Evolutionary conservation across 768 basidiomycete genomes (phyloP).

Genomic region (Clitopilus passeckerianus): DNA sequence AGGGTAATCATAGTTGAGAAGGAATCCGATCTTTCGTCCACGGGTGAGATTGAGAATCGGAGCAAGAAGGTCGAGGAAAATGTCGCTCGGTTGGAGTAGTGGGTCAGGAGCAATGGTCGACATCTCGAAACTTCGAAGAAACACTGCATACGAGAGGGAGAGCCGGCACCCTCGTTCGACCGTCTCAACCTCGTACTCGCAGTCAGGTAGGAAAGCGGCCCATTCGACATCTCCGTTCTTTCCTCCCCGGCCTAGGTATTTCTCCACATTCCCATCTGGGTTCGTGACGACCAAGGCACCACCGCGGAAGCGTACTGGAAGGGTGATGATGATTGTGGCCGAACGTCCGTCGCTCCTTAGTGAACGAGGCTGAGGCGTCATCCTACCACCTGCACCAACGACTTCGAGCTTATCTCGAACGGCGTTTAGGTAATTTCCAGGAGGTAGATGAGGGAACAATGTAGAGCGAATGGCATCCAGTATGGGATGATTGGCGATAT

Average conservation of each 20-base stretch:
- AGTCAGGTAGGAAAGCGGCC: slow-evolving; percentile 71
- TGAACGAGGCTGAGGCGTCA: slow-evolving; percentile 49
- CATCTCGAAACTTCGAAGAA: slow-evolving; percentile 63
- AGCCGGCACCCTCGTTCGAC: slow-evolving; percentile 69
- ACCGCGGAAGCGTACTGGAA: slow-evolving; percentile 72
- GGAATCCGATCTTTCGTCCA: slow-evolving; percentile 69
- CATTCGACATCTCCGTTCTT: slow-evolving; percentile 70
- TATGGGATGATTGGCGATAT: slow-evolving; percentile 78
- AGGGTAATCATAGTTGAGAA: slow-evolving; percentile 63
- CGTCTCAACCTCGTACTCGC: slow-evolving; percentile 68
- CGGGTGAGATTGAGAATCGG: slow-evolving; percentile 70
- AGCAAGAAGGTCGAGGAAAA: slow-evolving; percentile 65
- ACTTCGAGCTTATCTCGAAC: slow-evolving; percentile 70
- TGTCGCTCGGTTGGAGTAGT: slow-evolving; percentile 68
- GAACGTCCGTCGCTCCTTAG: slow-evolving; percentile 61
- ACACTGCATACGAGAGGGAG: slow-evolving; percentile 67
- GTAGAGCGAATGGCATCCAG: slow-evolving; percentile 69
- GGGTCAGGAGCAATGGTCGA: slow-evolving; percentile 47
- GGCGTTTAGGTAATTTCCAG: slow-evolving; percentile 66
- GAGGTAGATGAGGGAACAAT: slow-evolving; percentile 67
- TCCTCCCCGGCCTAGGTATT: slow-evolving; percentile 56
- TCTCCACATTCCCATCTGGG: slow-evolving; percentile 51
- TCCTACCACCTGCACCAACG: slow-evolving; percentile 52
- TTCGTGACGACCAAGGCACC: slow-evolving; percentile 59
- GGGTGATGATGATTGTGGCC: slow-evolving; percentile 68